A percentile compares a stretch with the other conserved stretches of the same genome.
These are phyloP conservation scores for Epichloe scottii DNA, from an alignment of 2,329 filamentous ascomycete genomes.

Conservation along the genomic window DNA sequence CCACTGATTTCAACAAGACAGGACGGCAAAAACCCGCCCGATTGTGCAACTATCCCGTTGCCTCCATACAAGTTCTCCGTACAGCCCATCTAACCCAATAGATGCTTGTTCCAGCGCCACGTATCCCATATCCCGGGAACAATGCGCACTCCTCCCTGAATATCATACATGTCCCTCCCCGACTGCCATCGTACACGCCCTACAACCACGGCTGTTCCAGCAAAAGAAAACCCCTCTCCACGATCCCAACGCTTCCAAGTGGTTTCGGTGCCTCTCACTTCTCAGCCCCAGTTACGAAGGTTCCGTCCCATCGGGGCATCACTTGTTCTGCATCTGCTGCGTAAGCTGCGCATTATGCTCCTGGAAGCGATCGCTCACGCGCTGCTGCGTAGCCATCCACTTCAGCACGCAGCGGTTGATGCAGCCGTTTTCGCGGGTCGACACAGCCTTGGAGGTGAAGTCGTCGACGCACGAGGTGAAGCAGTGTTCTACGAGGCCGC, in stretches of 20 bases:
- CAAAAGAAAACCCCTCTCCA: neutral
- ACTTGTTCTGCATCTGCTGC: constrained; percentile 37
- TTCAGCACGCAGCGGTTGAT: constrained; percentile 93
- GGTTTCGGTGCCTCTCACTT: neutral
- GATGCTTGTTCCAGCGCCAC: neutral
- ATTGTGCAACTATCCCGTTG: neutral
- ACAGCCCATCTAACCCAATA: neutral
- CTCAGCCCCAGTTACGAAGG: no score
- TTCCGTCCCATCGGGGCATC: constrained; percentile 9
- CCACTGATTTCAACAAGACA: neutral
- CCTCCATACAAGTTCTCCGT: constrained; percentile 2
- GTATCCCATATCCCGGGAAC: neutral
- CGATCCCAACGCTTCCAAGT: neutral
- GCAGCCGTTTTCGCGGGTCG: constrained; percentile 78
- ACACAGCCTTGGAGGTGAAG: constrained; percentile 94
- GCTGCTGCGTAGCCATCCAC: constrained; percentile 82
- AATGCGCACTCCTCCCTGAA: neutral
- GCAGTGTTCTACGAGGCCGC: constrained; percentile 59
- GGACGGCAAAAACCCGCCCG: neutral
- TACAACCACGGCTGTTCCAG: no score
- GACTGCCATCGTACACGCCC: neutral
- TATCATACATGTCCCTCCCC: constrained; percentile 4
- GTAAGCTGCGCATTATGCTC: constrained; percentile 52
- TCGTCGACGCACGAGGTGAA: constrained; percentile 96
- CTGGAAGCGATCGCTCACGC: constrained; percentile 81